Base-by-base conservation (phyloP, 73 alveolate genomes). In the Paramecium pentaurelia region DNA sequence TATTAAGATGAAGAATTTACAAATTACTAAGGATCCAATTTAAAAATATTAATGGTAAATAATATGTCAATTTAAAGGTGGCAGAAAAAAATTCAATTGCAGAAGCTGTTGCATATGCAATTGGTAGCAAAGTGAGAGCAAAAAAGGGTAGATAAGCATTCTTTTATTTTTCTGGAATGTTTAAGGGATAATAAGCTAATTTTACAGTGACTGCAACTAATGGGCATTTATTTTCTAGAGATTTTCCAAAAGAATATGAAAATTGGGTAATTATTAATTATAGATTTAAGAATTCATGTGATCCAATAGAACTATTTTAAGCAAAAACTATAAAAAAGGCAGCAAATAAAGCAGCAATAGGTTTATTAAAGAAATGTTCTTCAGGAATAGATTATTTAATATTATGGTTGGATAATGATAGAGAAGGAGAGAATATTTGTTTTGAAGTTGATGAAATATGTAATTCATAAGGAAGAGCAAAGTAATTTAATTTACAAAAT, bases 401-500 rank as follows among this genome's bases (percentile, higher is more conserved):
- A 40, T 97, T 99, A 58, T 99, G 99, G 99, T 96, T 99, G 16
- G 99, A 99, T 94, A 98, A 99, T 77, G 99, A 99, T 94, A 98
- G 99, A 71, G 99, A 99, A 92, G 99, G 99, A 28, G 99, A 99
- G 95, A 99, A 99, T 92, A 99, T 99, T 12, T 99, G 99, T 96
- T 99, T 95, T 95, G 99, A 99, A 93, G 99, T 98, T 37, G 93
- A 95, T 47, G 96, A 96, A 73, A 94, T 93, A 27, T 92, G 98
- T 93, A 92, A 90, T 71, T 92, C 96, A 58, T 93, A 94, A 37
- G 93, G 93, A 75, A 92, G 95, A 47, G 95, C 95, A 36, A 94
- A 95, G 86, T 96, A 95, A 68, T 93, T 22, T 88, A 47, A 93
- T 58, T 95, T 71, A 92, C 6, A 9, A 22, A 42, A 54, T 54